A percentile compares a stretch with the other conserved stretches of the same genome.
Evolutionary conservation across 495 filamentous ascomycete species (phyloP).

Genomic region (Ramalina intermedia): DNA sequence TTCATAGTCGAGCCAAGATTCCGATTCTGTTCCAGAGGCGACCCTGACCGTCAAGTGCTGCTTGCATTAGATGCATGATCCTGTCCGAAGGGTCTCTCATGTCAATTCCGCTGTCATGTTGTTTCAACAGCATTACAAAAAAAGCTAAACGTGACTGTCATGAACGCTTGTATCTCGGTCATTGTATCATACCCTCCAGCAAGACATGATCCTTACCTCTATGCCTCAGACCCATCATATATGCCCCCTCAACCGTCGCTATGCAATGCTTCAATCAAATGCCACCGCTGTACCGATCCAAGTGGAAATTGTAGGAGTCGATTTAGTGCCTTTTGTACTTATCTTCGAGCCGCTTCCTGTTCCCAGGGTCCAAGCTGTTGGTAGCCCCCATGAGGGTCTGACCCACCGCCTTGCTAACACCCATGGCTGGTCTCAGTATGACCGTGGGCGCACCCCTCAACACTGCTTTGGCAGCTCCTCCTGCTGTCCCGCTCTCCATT

Average conservation of each 20-base stretch:
- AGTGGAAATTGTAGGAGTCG: not conserved
- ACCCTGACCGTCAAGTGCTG: too few relatives aligned
- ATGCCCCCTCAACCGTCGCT: not conserved
- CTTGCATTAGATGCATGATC: too few relatives aligned
- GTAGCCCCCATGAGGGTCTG: conserved; percentile 86
- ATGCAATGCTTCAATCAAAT: conserved; percentile 1
- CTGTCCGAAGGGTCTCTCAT: too few relatives aligned
- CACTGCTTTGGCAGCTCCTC: conserved; percentile 69
- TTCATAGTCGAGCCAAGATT: conserved; percentile 18
- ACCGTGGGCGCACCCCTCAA: conserved; percentile 75
- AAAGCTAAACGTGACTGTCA: too few relatives aligned
- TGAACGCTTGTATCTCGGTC: too few relatives aligned
- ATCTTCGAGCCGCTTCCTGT: conserved; percentile 73
- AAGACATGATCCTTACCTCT: too few relatives aligned
- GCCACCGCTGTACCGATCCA: too few relatives aligned
- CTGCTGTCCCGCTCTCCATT: conserved; percentile 70
- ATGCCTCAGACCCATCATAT: not conserved
- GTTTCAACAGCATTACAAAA: too few relatives aligned
- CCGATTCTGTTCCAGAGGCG: not conserved
- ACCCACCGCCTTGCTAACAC: conserved; percentile 76
- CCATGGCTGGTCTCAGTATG: conserved; percentile 79
- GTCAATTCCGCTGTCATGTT: too few relatives aligned
- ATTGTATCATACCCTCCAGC: too few relatives aligned
- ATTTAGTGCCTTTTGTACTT: conserved; percentile 23
- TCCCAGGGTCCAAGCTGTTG: conserved; percentile 76